Conservation (phyloP, 495 filamentous ascomycete species). For the Xylaria cubensis region DNA sequence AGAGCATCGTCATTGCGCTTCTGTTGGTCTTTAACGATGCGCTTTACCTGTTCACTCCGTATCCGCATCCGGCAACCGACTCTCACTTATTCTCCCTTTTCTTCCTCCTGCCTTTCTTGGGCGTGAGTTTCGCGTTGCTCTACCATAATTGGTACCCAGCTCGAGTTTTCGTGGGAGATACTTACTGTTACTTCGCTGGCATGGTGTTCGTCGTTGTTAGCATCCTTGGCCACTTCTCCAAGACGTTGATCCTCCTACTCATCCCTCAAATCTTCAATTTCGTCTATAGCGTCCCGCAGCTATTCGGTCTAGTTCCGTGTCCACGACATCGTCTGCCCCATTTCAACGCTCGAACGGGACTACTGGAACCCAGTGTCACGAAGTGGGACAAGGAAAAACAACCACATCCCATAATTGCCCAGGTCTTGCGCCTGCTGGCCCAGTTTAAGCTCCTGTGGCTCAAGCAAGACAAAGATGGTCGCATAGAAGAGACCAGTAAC, state of each 20-base stretch:
- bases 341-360: conserved; percentile 81
- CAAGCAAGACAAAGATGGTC: conserved; percentile 66
- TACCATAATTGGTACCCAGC: conserved; percentile 97
- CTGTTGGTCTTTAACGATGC: conserved; percentile 84
- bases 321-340: conserved; percentile 88
- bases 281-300: conserved; percentile 86
- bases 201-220: conserved; percentile 99
- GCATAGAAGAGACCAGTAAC: conserved; percentile 83
- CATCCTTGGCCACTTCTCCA: conserved; percentile 96
- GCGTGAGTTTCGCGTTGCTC: conserved; percentile 85
- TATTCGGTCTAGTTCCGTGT: conserved; percentile 88
- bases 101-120: conserved; percentile 91
- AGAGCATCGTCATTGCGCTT: conserved; percentile 88
- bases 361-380: conserved; percentile 84
- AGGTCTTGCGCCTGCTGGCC: conserved; percentile 68
- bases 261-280: conserved; percentile 98
- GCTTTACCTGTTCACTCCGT: conserved; percentile 78
- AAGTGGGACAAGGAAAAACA: conserved; percentile 73
- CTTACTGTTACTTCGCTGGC: conserved; percentile 98
- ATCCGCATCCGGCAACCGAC: conserved; percentile 92
- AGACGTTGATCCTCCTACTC: conserved; percentile 89
- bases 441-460: conserved; percentile 68
- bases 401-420: conserved; percentile 66
- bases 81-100: conserved; percentile 95
- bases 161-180: conserved; percentile 95